Base-by-base conservation (phyloP, 2,329 filamentous ascomycete species). In the Lachnellula cervina region DNA sequence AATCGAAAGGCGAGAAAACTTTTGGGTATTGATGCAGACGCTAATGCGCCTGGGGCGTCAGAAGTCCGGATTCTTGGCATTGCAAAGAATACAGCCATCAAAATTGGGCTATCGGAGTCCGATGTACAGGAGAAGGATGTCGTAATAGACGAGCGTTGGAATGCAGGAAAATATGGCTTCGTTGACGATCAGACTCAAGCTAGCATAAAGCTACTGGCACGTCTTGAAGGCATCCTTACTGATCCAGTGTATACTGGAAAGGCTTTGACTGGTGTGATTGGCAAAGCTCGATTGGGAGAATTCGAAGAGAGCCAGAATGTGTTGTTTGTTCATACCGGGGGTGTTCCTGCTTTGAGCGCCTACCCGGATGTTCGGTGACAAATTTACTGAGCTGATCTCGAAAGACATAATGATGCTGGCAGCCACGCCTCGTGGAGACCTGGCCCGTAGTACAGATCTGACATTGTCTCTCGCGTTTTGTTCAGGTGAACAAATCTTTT, bases 261-360 rank as follows among this genome's bases (percentile, higher is more conserved):
- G 44, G 14, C 44, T 46, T 14, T 46, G 23, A 32, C 19, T 25
- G 44, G 44, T 28, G 11, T 46, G 7, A 32, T 32, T 14, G 19
- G 44, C 44, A 25, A 28, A 25, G 44, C 44, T 46, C 44, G 23
- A 32, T 5, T 28, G 14, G 44, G 52, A 35, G 46, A 54, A n/a
- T 45, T 37, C 13, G 38, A 50, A 16, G 46, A 37, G 38, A n/a
- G 38, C 17, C 19, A 21, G 17, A 54, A 54, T 49, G 46, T 50
- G 5, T 40, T 54, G 13, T 54, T 54, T 42, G 16, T 54, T 9
- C 45, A 54, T 49, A 54, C 46, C 6, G 52, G 52, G 13, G 46
- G 46, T 7, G 37, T 44, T 23, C 48, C 43, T 4, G 43, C 44
- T 19, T 44, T 44, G 45, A 52, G 54, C 19, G 43, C 50, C 5